Evolutionary conservation across 495 filamentous ascomycete genomes (phyloP), one percentile per base, ranked within the genome.

Genomic region (Staphylotrichum tortipilum): DNA sequence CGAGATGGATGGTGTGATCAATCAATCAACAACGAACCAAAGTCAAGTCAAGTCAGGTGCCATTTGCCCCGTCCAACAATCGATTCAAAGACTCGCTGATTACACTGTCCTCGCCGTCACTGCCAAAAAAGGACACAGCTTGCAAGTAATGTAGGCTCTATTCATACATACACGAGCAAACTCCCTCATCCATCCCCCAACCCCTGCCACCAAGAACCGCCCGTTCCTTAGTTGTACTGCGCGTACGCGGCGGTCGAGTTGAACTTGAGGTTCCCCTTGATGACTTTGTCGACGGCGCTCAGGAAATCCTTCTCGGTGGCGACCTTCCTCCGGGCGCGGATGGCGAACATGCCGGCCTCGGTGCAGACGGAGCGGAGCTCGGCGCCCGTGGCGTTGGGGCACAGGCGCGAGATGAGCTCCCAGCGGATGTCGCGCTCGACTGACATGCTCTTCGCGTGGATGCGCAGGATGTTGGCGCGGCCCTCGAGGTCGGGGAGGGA

Each of bases 291-390:
- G 51, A 98, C 92, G 14, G 91, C 89, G 17, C 85, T 85, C 66
- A 98, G 76, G 72, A 98, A 98, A 75, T 98, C 92, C 80, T 98
- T 98, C 82, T 98, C 92, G 18, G 90, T 91, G 4, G 92, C 91
- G 10, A 98, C 89, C 87, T 98, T 98, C 65, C 92, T 83, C 66
- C 92, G 76, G 31, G 94, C 92, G 44, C 92, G 82, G 60, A 98
- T 97, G 37, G 92, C 94, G 66, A 94, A 98, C 94, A 98, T 97
- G 54, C 92, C 92, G 9, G 92, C 92, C 75, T 98, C 92, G n/a
- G 92, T 98, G 56, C 92, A 95, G 50, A 98, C 92, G 73, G 88
- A 92, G 61, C 80, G 76, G 59, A 98, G 71, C 72, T 98, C 92
- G 31, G 92, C 92, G 64, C 92, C 92, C 9, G 92, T 98, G 50